Percentiles rank a stretch among this genome's conserved stretches.
Evolutionary conservation across 2,329 filamentous ascomycete species (phyloP).

Genomic region (Xylaria sp.): DNA sequence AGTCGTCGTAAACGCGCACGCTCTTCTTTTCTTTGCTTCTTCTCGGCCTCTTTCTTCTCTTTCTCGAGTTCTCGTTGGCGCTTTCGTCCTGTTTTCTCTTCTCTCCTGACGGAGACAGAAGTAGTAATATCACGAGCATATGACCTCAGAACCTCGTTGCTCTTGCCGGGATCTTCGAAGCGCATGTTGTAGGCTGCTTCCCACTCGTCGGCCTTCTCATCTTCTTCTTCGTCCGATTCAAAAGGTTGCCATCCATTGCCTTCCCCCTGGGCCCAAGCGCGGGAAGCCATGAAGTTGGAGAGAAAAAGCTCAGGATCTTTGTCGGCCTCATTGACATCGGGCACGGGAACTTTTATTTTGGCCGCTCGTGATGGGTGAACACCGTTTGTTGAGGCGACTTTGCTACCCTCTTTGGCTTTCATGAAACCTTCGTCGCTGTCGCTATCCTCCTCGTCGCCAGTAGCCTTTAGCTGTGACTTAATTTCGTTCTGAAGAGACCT

Average conservation of each 20-base stretch:
- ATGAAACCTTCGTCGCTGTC: slow-evolving; percentile 79
- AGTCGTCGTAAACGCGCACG: slow-evolving; percentile 85
- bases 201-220: slow-evolving; percentile 82
- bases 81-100: slow-evolving; percentile 81
- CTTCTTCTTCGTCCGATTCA: slow-evolving; percentile 85
- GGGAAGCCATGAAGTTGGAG: slow-evolving; percentile 93
- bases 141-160: slow-evolving; percentile 87
- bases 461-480: slow-evolving; percentile 68
- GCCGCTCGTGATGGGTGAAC: slow-evolving; percentile 67
- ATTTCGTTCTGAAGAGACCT: slow-evolving; percentile 82
- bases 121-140: slow-evolving; percentile 89
- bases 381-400: slow-evolving; percentile 52
- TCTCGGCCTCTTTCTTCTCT: slow-evolving; percentile 81
- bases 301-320: slow-evolving; percentile 91
- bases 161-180: slow-evolving; percentile 90
- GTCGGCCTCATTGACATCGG: slow-evolving; percentile 80
- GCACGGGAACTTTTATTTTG: slow-evolving; percentile 62
- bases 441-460: slow-evolving; percentile 60
- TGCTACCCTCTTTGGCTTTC: slow-evolving; percentile 68
- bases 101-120: slow-evolving; percentile 84
- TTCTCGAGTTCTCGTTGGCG: slow-evolving; percentile 82
- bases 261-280: slow-evolving; percentile 84
- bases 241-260: slow-evolving; percentile 79
- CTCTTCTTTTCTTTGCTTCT: slow-evolving; percentile 79
- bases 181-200: slow-evolving; percentile 95